Evolutionary conservation across 345 rosid genomes (phyloP).

Genomic region (Citrus australasica): DNA sequence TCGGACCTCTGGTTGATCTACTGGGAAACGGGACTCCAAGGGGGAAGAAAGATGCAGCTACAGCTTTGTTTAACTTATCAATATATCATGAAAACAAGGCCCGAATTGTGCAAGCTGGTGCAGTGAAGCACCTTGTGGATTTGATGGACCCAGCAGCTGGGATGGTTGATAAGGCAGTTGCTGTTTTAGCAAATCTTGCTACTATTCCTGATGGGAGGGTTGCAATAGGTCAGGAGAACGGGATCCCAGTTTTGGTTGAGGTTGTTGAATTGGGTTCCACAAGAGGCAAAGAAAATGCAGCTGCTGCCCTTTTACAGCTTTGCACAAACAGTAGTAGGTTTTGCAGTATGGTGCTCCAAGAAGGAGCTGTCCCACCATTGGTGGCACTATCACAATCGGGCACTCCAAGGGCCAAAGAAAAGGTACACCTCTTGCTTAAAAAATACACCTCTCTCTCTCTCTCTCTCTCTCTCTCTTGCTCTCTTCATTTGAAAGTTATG

Average conservation of each 20-base stretch:
- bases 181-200: conserved; percentile 89
- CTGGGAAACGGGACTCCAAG: conserved; percentile 75
- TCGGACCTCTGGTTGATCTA: conserved; percentile 79
- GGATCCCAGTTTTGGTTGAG: conserved; percentile 85
- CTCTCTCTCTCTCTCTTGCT: neutral
- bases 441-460: neutral
- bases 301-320: conserved; percentile 87
- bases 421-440: conserved; percentile 39
- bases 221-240: conserved; percentile 76
- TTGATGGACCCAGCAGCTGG: conserved; percentile 92
- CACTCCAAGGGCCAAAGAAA: conserved; percentile 87
- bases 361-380: conserved; percentile 92
- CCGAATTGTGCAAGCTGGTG: conserved; percentile 80
- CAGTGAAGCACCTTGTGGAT: conserved; percentile 80
- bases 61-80: conserved; percentile 82
- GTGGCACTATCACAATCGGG: conserved; percentile 87
- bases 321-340: conserved; percentile 55
- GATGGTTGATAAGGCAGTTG: conserved; percentile 92
- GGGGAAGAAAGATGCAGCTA: conserved; percentile 93
- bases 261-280: conserved; percentile 92
- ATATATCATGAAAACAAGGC: conserved; percentile 80
- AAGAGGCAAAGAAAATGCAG: conserved; percentile 93
- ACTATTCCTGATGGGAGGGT: conserved; percentile 69
- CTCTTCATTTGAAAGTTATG: neutral
- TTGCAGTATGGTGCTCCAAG: conserved; percentile 74